Evolutionary conservation across 805 yeast genomes (phyloP).

Genomic region (Saccharomyces eubayanus): DNA sequence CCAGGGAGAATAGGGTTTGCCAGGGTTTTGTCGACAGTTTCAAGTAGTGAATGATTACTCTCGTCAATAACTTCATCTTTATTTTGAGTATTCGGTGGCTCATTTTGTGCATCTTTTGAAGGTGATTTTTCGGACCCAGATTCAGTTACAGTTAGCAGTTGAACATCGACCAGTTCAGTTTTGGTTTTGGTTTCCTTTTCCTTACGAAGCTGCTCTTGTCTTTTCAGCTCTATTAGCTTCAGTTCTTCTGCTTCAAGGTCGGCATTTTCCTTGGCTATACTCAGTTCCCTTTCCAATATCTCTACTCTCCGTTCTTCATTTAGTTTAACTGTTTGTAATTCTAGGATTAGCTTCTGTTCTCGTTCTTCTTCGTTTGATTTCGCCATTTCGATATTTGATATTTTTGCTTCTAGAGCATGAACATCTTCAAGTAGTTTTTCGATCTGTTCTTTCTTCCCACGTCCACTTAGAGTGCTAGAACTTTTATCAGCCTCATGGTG

Average conservation of each 20-base stretch:
- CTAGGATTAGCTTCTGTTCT: neutral
- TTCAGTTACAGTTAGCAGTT: neutral
- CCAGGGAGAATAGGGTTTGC: neutral
- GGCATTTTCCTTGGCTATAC: neutral
- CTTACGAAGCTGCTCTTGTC: neutral
- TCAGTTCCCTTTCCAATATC: neutral
- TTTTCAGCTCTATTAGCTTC: neutral
- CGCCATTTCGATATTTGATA: neutral
- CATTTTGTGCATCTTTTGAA: neutral
- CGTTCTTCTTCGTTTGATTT: neutral
- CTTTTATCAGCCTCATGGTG: neutral
- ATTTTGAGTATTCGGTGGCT: neutral
- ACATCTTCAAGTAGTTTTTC: neutral
- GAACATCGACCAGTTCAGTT: neutral
- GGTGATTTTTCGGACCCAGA: neutral
- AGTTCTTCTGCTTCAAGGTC: neutral
- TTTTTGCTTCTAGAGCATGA: neutral
- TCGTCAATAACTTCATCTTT: neutral
- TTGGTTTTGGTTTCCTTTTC: neutral
- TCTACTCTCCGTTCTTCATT: neutral
- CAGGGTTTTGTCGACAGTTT: neutral
- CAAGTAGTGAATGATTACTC: neutral
- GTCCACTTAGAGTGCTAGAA: neutral
- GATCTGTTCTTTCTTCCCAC: neutral
- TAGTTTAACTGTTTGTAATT: neutral